Evolutionary conservation across 805 yeast genomes (phyloP).

Genomic region (Pachysolen tannophilus): DNA sequence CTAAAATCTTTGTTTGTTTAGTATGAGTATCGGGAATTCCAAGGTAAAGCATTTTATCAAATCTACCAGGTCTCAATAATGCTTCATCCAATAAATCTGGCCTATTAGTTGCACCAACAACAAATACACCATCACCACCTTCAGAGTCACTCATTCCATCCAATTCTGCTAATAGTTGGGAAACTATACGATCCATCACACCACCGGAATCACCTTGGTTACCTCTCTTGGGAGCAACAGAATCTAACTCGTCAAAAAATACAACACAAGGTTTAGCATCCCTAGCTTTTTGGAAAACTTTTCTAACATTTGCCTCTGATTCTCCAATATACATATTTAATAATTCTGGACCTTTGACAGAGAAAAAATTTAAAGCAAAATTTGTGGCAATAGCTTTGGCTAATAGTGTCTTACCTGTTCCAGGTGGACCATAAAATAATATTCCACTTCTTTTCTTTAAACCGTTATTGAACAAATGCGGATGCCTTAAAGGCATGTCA

Average conservation of each 20-base stretch:
- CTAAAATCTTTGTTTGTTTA: constrained; percentile 77
- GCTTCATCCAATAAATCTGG: constrained; percentile 96
- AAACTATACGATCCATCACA: constrained; percentile 97
- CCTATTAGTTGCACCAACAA: constrained; percentile 97
- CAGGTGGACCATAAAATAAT: constrained; percentile 96
- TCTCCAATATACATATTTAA: constrained; percentile 98
- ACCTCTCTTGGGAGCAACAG: constrained; percentile 97
- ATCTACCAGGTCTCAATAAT: constrained; percentile 85
- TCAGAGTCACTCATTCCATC: constrained; percentile 92
- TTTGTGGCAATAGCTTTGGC: constrained; percentile 98
- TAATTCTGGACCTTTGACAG: constrained; percentile 96
- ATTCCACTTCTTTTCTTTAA: constrained; percentile 92
- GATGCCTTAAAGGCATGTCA: constrained; percentile 91
- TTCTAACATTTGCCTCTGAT: constrained; percentile 93
- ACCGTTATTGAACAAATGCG: constrained; percentile 81
- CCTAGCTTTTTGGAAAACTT: constrained; percentile 88
- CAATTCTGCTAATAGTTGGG: constrained; percentile 87
- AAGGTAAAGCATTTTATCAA: constrained; percentile 88
- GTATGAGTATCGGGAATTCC: constrained; percentile 91
- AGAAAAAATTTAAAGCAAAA: constrained; percentile 87
- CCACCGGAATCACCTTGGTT: constrained; percentile 99
- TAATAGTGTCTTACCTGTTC: constrained; percentile 91
- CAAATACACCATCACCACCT: constrained; percentile 83
- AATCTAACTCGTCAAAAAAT: constrained; percentile 94
- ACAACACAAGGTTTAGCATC: constrained; percentile 98